A percentile compares a stretch with the other conserved stretches of the same genome.
These are phyloP conservation scores for Chytridium lagenaria DNA, from an alignment of 371 early-diverging fungal species.

Conservation along the genomic window DNA sequence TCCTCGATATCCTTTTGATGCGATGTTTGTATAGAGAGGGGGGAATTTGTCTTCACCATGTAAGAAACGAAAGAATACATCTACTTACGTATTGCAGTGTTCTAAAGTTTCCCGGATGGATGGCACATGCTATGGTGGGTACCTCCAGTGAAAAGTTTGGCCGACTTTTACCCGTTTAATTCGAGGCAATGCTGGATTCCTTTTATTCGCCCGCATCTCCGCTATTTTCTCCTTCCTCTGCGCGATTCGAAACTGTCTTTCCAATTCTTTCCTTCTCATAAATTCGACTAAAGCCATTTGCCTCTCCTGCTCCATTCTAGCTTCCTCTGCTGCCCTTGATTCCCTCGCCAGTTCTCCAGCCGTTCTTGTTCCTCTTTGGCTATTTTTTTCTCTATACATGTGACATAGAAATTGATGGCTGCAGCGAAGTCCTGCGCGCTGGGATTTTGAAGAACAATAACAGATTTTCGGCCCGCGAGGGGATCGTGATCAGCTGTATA, in stretches of 20 bases:
- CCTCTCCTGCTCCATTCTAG: conserved; percentile 36
- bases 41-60: conserved; percentile 30
- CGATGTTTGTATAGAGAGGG: conserved; percentile 14
- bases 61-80: not conserved
- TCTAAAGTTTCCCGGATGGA: conserved; percentile 50
- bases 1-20: conserved; percentile 4
- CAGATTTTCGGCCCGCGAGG: conserved; percentile 4
- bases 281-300: conserved; percentile 30
- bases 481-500: not conserved
- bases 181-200: conserved; percentile 18
- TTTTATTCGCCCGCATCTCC: conserved; percentile 17
- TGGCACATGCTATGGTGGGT: conserved; percentile 56
- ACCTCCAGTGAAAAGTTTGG: conserved; percentile 40
- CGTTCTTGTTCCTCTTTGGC: conserved; percentile 39
- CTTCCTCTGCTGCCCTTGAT: conserved; percentile 37
- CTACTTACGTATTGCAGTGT: conserved; percentile 40
- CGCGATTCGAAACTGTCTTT: conserved; percentile 33
- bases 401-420: conserved; percentile 46
- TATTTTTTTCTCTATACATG: conserved; percentile 24
- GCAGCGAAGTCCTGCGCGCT: conserved; percentile 40
- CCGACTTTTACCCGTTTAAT: conserved; percentile 16
- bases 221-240: conserved; percentile 35
- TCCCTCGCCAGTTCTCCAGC: conserved; percentile 38
- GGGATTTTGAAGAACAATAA: conserved; percentile 47
- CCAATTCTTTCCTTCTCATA: conserved; percentile 41